Conservation (phyloP, 2,329 filamentous ascomycete species). For the Elsinoe perseae region DNA sequence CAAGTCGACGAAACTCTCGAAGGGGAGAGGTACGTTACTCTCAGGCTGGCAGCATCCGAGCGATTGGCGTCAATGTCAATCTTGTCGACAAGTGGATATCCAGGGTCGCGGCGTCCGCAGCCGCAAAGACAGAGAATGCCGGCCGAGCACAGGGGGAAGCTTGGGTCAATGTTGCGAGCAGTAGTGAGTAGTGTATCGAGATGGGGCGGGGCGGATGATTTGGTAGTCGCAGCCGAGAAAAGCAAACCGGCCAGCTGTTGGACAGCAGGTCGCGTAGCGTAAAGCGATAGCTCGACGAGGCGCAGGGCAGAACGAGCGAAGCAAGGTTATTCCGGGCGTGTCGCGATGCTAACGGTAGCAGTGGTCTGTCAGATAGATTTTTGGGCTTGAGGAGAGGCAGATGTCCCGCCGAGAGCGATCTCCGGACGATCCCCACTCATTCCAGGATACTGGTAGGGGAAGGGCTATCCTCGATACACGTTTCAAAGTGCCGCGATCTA, state of each 20-base stretch:
- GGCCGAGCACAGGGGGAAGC: constrained; percentile 11
- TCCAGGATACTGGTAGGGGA: constrained; percentile 15
- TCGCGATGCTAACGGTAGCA: constrained; percentile 10
- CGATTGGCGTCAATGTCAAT: constrained; percentile 11
- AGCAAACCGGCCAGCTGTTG: constrained; percentile 5
- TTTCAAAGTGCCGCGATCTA: constrained; percentile 14
- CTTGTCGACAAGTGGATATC: constrained; percentile 1
- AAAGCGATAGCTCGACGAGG: background rate
- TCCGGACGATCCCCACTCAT: constrained; percentile 16
- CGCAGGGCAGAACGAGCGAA: background rate
- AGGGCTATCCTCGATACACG: constrained; percentile 7
- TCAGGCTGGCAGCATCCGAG: constrained; percentile 6
- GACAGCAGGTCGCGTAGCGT: background rate
- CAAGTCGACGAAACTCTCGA: constrained; percentile 11
- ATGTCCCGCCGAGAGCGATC: constrained; percentile 14
- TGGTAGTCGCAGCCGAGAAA: constrained; percentile 12
- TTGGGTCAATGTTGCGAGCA: background rate
- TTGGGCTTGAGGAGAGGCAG: constrained; percentile 8
- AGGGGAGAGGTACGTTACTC: constrained; percentile 4
- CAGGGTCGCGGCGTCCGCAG: background rate
- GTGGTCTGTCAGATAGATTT: constrained; percentile 13
- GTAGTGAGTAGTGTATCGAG: constrained; percentile 8
- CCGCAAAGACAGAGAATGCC: background rate
- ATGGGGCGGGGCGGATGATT: background rate
- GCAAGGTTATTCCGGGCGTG: constrained; percentile 13